Base-by-base conservation (phyloP, 2,329 filamentous ascomycete genomes). In the Diaporthe aspalathi region DNA sequence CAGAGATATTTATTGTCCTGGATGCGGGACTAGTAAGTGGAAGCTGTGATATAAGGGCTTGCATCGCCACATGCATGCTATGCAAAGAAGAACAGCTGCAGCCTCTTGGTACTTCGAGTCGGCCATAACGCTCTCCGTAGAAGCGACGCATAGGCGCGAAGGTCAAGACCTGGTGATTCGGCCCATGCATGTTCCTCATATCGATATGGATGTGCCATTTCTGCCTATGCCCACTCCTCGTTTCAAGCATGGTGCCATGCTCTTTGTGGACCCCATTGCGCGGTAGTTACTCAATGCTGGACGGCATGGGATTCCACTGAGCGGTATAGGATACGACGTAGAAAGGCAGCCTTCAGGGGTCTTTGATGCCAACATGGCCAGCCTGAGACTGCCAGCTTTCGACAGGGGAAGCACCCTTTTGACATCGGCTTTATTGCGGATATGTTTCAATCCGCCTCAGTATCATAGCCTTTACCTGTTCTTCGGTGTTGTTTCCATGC, bases 361-460 rank as follows among this genome's bases (percentile, higher is more conserved):
- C 2, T 62, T 62, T 29, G 56, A 62, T 40, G 5, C 38, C 40
- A 62, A 62, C 40, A 62, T 27, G 8, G 56, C 56, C 38, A 62
- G 45, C 17, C 24, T 62, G 17, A 62, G 56, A 32, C 40, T 62
- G 11, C 40, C 56, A 17, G 24, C 40, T 12, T 62, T 47, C 11
- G 56, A 62, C 20, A 40, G 40, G 5, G 17, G 24, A 20, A n/a
- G 24, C 17, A 24, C 56, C 38, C 40, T 22, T 22, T 5, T 62
- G 11, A 62, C 56, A 6, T 62, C 40, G 4, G 56, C 40, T 2
- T 27, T 62, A 2, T 47, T 62, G 24, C 56, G 56, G 20, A 62
- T 62, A n/a, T 62, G 24, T 22, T 62, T 62, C 40, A 62, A 47
- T 24, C 47, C 56, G 22, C 56, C 56, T 47, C 56, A 62, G 24